Percentiles rank a stretch among this genome's conserved stretches.
These are phyloP conservation scores for Capsicum baccatum DNA, from an alignment of 257 asterid species.

Conservation along the genomic window DNA sequence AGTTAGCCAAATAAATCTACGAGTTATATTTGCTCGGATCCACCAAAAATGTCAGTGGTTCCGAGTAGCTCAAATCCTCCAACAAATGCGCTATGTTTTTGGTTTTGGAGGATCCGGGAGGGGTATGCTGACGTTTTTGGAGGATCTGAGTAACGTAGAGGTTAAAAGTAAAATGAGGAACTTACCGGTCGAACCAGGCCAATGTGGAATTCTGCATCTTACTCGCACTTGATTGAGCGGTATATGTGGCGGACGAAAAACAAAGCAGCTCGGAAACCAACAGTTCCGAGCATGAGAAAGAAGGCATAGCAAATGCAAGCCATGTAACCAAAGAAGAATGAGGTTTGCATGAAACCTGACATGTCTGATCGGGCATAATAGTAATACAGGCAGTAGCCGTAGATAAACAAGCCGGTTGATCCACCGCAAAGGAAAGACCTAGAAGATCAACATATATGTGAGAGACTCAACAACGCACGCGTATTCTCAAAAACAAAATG, in stretches of 20 bases:
- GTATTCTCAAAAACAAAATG: not conserved
- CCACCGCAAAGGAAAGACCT: slow-evolving; percentile 48
- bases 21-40: not conserved
- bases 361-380: slow-evolving; percentile 42
- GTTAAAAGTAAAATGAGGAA: not conserved
- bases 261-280: slow-evolving; percentile 45
- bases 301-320: slow-evolving; percentile 44
- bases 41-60: not conserved
- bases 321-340: slow-evolving; percentile 47
- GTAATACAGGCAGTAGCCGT: slow-evolving; percentile 44
- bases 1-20: not conserved
- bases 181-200: slow-evolving; percentile 12
- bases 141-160: not conserved
- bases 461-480: not conserved
- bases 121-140: not conserved
- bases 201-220: slow-evolving; percentile 27
- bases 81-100: not conserved
- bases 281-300: slow-evolving; percentile 47
- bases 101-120: not conserved
- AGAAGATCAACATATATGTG: not conserved
- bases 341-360: slow-evolving; percentile 48
- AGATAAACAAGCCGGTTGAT: slow-evolving; percentile 44
- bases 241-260: slow-evolving; percentile 45
- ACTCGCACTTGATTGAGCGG: slow-evolving; percentile 45
- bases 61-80: too few relatives aligned